These are phyloP conservation scores for Isochrysis galbana DNA, from an alignment of 78 protist genomes.

Conservation along the genomic window DNA sequence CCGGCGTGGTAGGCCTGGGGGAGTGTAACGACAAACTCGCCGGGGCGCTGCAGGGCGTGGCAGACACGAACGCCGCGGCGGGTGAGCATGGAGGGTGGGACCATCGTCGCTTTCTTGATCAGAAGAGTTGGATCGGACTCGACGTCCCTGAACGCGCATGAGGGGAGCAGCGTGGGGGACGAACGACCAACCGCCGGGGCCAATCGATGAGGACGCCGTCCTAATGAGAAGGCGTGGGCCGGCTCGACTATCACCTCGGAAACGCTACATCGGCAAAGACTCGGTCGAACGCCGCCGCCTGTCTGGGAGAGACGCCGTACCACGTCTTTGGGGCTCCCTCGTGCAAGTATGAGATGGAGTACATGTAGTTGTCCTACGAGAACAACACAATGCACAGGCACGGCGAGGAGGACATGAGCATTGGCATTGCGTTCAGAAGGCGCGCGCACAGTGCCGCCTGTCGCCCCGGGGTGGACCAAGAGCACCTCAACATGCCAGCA, in stretches of 20 bases:
- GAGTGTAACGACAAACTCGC: constrained; percentile 15
- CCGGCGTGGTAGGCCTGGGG: constrained; percentile 15
- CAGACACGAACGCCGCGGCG: neutral
- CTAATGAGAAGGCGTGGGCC: neutral
- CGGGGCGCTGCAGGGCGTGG: neutral
- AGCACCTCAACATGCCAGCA: constrained; percentile 35
- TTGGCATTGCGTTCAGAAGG: too few relatives aligned
- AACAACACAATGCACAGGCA: too few relatives aligned
- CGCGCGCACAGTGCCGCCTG: too few relatives aligned
- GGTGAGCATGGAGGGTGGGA: neutral
- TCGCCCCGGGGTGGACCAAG: too few relatives aligned
- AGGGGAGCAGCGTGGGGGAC: neutral
- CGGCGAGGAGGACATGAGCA: too few relatives aligned
- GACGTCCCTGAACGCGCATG: neutral
- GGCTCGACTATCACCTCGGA: neutral
- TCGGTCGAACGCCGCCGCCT: neutral
- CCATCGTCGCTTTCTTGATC: neutral
- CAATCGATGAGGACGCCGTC: neutral
- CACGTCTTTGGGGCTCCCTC: constrained; percentile 18
- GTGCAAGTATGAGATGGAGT: constrained; percentile 31
- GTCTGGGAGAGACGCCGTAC: neutral
- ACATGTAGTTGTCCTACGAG: constrained; percentile 32
- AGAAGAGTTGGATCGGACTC: neutral
- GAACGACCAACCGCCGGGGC: neutral
- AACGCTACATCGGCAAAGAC: neutral